Conservation (phyloP, 768 basidiomycete species). For the Cubamyces sp. region DNA sequence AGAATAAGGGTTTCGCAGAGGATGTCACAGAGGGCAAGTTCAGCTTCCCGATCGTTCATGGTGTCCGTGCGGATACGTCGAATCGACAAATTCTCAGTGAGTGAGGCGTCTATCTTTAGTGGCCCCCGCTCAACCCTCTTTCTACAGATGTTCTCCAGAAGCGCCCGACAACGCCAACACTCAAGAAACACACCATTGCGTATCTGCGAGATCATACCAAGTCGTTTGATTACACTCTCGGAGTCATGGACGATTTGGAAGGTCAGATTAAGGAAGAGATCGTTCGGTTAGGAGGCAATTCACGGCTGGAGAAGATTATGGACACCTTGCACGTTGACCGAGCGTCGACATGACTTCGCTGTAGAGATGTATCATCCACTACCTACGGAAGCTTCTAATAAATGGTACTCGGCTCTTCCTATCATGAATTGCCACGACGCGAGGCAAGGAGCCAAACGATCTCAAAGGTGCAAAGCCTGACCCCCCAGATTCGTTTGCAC, state of each 20-base stretch:
- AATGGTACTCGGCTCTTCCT: too few species aligned
- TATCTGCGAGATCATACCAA: slow-evolving; percentile 77
- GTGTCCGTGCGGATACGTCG: slow-evolving; percentile 74
- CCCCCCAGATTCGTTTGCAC: too few species aligned
- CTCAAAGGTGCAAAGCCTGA: too few species aligned
- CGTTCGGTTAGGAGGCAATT: slow-evolving; percentile 75
- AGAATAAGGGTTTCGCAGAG: slow-evolving; percentile 88
- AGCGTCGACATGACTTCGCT: neutral
- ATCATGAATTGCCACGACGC: too few species aligned
- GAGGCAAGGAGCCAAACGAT: too few species aligned
- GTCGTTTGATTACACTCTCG: slow-evolving; percentile 86
- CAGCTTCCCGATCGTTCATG: slow-evolving; percentile 93
- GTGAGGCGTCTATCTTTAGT: slow-evolving; percentile 28
- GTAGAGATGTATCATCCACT: too few species aligned
- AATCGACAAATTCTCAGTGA: slow-evolving; percentile 85
- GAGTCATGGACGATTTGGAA: slow-evolving; percentile 69
- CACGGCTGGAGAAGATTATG: slow-evolving; percentile 58
- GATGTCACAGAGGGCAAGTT: slow-evolving; percentile 98
- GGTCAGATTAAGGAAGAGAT: slow-evolving; percentile 72
- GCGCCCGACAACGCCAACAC: slow-evolving; percentile 76
- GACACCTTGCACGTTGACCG: slow-evolving; percentile 37
- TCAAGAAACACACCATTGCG: slow-evolving; percentile 79
- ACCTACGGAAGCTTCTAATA: too few species aligned
- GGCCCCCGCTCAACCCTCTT: neutral
- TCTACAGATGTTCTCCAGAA: slow-evolving; percentile 86